These are phyloP conservation scores for Trichocladium uniseriatum DNA, from an alignment of 495 filamentous ascomycete genomes.

Conservation along the genomic window DNA sequence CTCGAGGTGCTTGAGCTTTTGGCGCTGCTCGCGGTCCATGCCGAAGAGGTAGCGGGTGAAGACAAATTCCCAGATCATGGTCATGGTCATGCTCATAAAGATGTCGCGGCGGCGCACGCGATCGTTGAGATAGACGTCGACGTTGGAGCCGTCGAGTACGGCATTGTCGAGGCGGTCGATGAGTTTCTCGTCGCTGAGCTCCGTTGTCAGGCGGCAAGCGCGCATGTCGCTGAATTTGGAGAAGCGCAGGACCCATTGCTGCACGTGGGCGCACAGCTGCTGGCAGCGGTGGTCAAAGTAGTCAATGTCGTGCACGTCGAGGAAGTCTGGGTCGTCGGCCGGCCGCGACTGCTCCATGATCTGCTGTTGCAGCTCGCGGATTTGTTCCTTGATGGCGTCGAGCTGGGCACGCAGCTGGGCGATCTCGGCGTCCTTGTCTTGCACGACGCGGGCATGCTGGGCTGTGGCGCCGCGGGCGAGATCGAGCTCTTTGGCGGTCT, in stretches of 20 bases:
- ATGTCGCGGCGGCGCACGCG: slow-evolving; percentile 80
- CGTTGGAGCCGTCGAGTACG: slow-evolving; percentile 85
- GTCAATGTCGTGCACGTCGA: slow-evolving; percentile 76
- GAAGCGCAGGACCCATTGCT: slow-evolving; percentile 93
- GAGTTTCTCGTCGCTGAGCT: slow-evolving; percentile 78
- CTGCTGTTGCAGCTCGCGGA: slow-evolving; percentile 72
- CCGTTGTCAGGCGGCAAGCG: slow-evolving; percentile 67
- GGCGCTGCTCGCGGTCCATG: slow-evolving; percentile 93
- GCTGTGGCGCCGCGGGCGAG: slow-evolving; percentile 45
- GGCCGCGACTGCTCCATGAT: slow-evolving; percentile 43
- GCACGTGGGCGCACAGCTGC: slow-evolving; percentile 83
- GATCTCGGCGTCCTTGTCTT: slow-evolving; percentile 75
- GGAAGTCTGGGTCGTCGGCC: slow-evolving; percentile 60
- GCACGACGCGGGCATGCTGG: slow-evolving; percentile 53
- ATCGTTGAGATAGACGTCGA: slow-evolving; percentile 75
- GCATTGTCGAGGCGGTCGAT: slow-evolving; percentile 89
- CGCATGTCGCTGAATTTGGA: slow-evolving; percentile 89
- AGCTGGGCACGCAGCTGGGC: slow-evolving; percentile 66
- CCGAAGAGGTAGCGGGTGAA: slow-evolving; percentile 97
- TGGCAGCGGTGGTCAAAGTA: slow-evolving; percentile 94
- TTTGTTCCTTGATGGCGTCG: slow-evolving; percentile 64
- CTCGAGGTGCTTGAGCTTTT: slow-evolving; percentile 90
- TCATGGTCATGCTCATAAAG: slow-evolving; percentile 96
- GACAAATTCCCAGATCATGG: slow-evolving; percentile 95
- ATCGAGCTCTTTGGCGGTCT: slow-evolving; percentile 55